phyloP scores from a whole-genome alignment of 2,329 filamentous ascomycete genomes.

The Sclerotiophoma versabilis region DNA sequence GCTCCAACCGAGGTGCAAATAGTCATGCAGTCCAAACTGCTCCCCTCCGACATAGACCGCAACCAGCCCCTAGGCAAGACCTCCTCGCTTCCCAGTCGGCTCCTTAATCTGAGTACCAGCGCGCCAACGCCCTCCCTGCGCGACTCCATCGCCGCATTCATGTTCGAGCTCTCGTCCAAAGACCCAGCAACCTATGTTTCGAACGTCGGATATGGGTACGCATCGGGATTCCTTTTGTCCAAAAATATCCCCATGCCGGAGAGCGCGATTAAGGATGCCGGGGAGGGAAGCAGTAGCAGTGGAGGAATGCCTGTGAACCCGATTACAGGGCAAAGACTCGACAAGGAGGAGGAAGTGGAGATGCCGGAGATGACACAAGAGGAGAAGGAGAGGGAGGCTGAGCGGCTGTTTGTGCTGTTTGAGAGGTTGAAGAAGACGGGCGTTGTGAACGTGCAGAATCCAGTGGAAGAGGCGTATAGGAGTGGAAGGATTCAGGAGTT shows the following conservation, averaged over 20 bases:
- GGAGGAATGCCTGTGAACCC: slow-evolving; percentile 70
- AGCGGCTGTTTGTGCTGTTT: slow-evolving; percentile 87
- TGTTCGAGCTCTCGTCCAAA: slow-evolving; percentile 86
- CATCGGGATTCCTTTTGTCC: slow-evolving; percentile 86
- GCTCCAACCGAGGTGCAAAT: slow-evolving; percentile 69
- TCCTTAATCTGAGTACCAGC: slow-evolving; percentile 80
- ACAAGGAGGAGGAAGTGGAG: slow-evolving; percentile 67
- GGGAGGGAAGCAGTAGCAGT: slow-evolving; percentile 31
- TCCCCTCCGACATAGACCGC: slow-evolving; percentile 81
- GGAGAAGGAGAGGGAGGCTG: slow-evolving; percentile 91
- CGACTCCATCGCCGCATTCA: slow-evolving; percentile 75
- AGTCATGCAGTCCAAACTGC: slow-evolving; percentile 69
- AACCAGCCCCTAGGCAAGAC: slow-evolving; percentile 78
- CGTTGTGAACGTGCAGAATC: slow-evolving; percentile 79
- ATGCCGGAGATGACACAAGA: slow-evolving; percentile 82
- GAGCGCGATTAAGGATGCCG: slow-evolving; percentile 61
- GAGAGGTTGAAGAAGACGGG: slow-evolving; percentile 80
- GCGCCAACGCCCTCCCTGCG: slow-evolving; percentile 75
- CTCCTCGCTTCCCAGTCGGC: slow-evolving; percentile 73
- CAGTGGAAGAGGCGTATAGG: slow-evolving; percentile 72
- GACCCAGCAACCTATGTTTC: slow-evolving; percentile 81
- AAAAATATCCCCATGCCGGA: slow-evolving; percentile 81
- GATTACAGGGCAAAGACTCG: slow-evolving; percentile 82
- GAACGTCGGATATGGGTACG: slow-evolving; percentile 94
- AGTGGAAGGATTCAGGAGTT: slow-evolving; percentile 77